Evolutionary conservation across 108 stramenopile species (phyloP).

Genomic region (Pseudonitzschia pungens): DNA sequence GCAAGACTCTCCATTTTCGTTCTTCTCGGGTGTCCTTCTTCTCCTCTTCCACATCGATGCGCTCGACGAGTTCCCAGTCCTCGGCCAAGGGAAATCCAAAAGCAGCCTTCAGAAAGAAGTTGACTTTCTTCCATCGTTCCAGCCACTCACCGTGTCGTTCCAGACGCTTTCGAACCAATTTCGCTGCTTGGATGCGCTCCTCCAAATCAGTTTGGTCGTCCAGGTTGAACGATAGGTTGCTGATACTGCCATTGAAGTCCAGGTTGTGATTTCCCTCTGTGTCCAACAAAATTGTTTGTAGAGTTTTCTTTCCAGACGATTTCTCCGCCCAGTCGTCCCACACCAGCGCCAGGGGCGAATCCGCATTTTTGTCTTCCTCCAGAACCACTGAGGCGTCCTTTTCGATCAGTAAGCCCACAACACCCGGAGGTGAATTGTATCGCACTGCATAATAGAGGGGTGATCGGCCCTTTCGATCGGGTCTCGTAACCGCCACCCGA

Average conservation of each 20-base stretch:
- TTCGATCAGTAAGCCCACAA: slow-evolving; percentile 66
- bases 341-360: slow-evolving; percentile 62
- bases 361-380: slow-evolving; percentile 72
- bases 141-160: slow-evolving; percentile 31
- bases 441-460: slow-evolving; percentile 77
- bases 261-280: slow-evolving; percentile 14
- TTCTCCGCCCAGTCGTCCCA: slow-evolving; percentile 82
- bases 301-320: slow-evolving; percentile 59
- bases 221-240: slow-evolving; percentile 2
- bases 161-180: slow-evolving; percentile 29
- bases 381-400: slow-evolving; percentile 66
- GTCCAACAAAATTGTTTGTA: slow-evolving; percentile 28
- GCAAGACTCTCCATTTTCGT: slow-evolving; percentile 68
- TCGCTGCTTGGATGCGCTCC: slow-evolving; percentile 20
- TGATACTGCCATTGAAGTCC: slow-evolving; percentile 4
- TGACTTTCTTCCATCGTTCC: slow-evolving; percentile 56
- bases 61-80: slow-evolving; percentile 13
- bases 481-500: slow-evolving; percentile 41
- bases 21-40: slow-evolving; percentile 7
- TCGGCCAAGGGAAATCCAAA: slow-evolving; percentile 69
- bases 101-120: slow-evolving; percentile 71
- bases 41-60: slow-evolving; percentile 24
- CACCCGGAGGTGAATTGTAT: slow-evolving; percentile 81
- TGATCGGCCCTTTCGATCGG: slow-evolving; percentile 54
- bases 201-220: not conserved